Evolutionary conservation across 2,329 filamentous ascomycete species (phyloP), one percentile per base, ranked within the genome.

Genomic region (Furcasterigmium sp.): DNA sequence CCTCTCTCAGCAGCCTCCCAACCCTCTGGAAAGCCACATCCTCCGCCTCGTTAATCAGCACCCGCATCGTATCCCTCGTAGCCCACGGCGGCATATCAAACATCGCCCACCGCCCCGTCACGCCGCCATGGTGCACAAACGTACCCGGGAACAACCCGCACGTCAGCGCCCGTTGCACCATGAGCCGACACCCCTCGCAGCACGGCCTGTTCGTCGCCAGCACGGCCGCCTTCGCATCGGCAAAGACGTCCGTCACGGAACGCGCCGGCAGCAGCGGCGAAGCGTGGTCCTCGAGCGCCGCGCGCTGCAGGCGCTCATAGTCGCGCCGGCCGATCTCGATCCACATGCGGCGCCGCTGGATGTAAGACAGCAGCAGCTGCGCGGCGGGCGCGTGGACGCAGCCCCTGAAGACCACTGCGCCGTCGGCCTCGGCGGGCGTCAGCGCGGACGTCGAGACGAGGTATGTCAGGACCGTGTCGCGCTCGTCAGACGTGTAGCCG

Each of bases 71-170:
- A 6, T 37, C 20, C 20, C 19, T 15, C 13, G 23, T n/a, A 5
- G 38, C 29, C 38, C 38, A 40, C 15, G 38, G 28, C 8, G 38
- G 38, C 14, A 40, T 14, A 17, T 40, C 38, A 23, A 26, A 17
- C 18, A 29, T 5, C 8, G 38, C 25, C 38, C 23, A 40, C 23
- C 11, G 23, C 11, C 8, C 36, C 6, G 17, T 18, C 6, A 13
- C 15, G 36, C 8, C 19, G 8, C 36, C 15, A 7, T 21, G 8
- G 36, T 37, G 36, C 5, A 37, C 21, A 18, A 37, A 21, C 8
- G 7, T 19, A 7, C 19, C 17, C 13, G 13, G 11, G 36, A 8
- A 13, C 6, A n/a, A 6, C 23, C 8, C 9, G 25, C 8, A 17
- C 4, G 5, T 9, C 8, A n/a, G 5, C 3, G 21, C 28, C 17